These are phyloP conservation scores for Phaeosphaeria sp. DNA, from an alignment of 2,329 filamentous ascomycete species.

Conservation along the genomic window DNA sequence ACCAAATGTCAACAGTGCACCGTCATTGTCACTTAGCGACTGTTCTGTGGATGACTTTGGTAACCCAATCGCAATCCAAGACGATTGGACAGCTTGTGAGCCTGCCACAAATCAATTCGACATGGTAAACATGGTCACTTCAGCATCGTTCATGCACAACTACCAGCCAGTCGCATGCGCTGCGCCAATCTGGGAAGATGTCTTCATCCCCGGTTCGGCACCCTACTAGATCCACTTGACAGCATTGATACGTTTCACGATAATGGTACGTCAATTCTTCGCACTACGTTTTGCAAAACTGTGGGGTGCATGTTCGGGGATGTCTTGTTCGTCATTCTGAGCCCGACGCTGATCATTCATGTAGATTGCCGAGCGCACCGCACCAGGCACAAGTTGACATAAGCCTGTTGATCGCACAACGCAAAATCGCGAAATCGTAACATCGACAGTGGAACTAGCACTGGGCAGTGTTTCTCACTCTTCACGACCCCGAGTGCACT, in stretches of 20 bases:
- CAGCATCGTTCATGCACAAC: slow-evolving; percentile 49
- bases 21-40: slow-evolving; percentile 36
- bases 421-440: background rate
- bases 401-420: background rate
- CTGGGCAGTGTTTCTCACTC: background rate
- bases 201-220: slow-evolving; percentile 54
- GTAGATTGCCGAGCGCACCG: slow-evolving; percentile 7
- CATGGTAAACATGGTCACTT: slow-evolving; percentile 27
- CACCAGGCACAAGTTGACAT: background rate
- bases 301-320: background rate
- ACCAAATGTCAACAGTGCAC: slow-evolving; percentile 24
- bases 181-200: slow-evolving; percentile 51
- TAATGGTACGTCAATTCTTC: background rate
- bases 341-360: background rate
- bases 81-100: slow-evolving; percentile 57
- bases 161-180: slow-evolving; percentile 34
- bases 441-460: background rate
- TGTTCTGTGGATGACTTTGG: slow-evolving; percentile 31
- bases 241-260: background rate
- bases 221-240: slow-evolving; percentile 29
- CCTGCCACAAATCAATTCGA: slow-evolving; percentile 54
- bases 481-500: background rate
- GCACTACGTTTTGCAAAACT: background rate
- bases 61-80: slow-evolving; percentile 46
- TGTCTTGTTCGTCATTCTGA: background rate